phyloP scores from a whole-genome alignment of 164 flowering plant genomes.

The Saururus chinensis region DNA sequence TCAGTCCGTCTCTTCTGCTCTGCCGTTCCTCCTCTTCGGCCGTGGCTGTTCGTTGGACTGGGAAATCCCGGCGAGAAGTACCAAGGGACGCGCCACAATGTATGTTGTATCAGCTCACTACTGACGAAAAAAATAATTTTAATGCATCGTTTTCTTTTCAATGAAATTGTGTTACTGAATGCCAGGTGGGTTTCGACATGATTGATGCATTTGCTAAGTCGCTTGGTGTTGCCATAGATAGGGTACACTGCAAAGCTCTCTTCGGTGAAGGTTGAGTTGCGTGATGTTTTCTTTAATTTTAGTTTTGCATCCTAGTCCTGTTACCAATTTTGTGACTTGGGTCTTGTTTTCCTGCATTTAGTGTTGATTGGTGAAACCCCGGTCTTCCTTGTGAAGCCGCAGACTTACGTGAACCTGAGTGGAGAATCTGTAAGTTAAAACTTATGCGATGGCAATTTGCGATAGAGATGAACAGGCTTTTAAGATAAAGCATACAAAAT shows the following conservation, averaged over 20 bases:
- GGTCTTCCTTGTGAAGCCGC: constrained; percentile 89
- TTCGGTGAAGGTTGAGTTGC: constrained; percentile 59
- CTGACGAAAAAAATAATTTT: background rate
- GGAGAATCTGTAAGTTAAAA: constrained; percentile 94
- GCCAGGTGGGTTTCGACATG: constrained; percentile 87
- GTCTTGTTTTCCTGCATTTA: constrained; percentile 12
- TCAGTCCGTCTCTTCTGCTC: background rate
- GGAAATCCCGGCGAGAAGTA: constrained; percentile 93
- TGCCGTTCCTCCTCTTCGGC: constrained; percentile 11
- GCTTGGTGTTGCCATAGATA: constrained; percentile 47
- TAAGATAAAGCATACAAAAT: no score
- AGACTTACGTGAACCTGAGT: constrained; percentile 90
- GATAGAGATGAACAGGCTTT: no score
- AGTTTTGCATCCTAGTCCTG: background rate
- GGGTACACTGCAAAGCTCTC: constrained; percentile 68
- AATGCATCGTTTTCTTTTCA: background rate
- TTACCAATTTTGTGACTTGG: background rate
- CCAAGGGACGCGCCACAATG: constrained; percentile 87
- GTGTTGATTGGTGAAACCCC: constrained; percentile 64
- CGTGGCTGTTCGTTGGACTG: constrained; percentile 93
- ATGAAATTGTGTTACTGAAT: background rate
- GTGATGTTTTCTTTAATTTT: background rate
- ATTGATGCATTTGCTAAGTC: constrained; percentile 77
- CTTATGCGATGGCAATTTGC: no score
- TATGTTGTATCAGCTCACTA: constrained; percentile 4